Percentiles rank a stretch among this genome's conserved stretches.
These are phyloP conservation scores for Pyrrhoderma lamaoense DNA, from an alignment of 1,284 basidiomycete species.

Conservation along the genomic window DNA sequence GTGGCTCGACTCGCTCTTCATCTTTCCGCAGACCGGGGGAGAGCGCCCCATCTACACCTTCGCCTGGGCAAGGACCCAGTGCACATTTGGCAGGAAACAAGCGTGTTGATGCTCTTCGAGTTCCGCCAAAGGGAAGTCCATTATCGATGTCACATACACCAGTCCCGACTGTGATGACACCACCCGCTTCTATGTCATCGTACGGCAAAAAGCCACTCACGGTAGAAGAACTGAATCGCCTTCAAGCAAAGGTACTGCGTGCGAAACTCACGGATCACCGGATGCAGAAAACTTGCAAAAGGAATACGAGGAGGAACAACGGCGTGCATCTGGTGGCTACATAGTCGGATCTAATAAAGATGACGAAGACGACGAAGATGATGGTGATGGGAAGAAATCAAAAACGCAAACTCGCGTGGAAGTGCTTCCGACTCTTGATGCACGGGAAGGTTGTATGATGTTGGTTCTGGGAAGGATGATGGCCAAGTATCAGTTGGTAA, in stretches of 20 bases:
- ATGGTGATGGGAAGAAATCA: conserved; percentile 33
- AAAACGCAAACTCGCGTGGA: conserved; percentile 55
- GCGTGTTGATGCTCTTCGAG: conserved; percentile 47
- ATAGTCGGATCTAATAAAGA: conserved; percentile 30
- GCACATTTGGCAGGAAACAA: conserved; percentile 33
- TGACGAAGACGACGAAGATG: conserved; percentile 31
- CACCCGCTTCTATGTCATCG: conserved; percentile 38
- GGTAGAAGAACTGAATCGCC: conserved; percentile 78
- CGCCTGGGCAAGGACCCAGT: conserved; percentile 32
- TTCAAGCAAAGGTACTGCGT: conserved; percentile 89
- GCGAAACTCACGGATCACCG: conserved; percentile 80
- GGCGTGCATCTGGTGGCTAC: conserved; percentile 33
- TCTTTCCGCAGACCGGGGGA: conserved; percentile 75
- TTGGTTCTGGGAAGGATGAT: conserved; percentile 60
- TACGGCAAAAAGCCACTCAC: conserved; percentile 41
- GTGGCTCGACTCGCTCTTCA: conserved; percentile 64
- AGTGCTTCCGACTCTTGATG: conserved; percentile 88
- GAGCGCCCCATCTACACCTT: conserved; percentile 53
- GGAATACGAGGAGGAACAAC: conserved; percentile 71
- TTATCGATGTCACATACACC: conserved; percentile 60
- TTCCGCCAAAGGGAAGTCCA: conserved; percentile 41
- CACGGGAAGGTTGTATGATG: conserved; percentile 84
- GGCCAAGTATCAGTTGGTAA: conserved; percentile 28
- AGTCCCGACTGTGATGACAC: conserved; percentile 85
- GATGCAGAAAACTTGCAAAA: conserved; percentile 71